Evolutionary conservation across 2,329 filamentous ascomycete species (phyloP), one percentile per base, ranked within the genome.

Genomic region (Talaromyces marneffei): DNA sequence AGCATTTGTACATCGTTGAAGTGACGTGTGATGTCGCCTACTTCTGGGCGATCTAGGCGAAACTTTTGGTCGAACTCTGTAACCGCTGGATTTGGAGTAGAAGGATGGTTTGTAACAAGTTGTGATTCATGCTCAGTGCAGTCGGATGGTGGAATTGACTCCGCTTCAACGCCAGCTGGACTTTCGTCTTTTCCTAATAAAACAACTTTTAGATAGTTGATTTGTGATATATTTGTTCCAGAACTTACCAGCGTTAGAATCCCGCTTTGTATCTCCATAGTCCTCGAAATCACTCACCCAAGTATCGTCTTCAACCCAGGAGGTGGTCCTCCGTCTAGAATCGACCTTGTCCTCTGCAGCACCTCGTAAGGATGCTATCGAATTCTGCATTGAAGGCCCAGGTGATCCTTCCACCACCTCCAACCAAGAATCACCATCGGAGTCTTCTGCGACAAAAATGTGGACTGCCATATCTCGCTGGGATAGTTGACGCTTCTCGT

Each of bases 341-440:
- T 56, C 35, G n/a, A 12, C 8, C 6, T 37, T 25, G 1, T 42
- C 23, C 10, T 56, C 53, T 7, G 4, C 9, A 9, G 5, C 25
- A 31, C 23, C 31, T 2, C 14, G 1, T 23, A 29, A 23, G n/a
- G 54, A 42, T 14, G 25, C 37, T 8, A 23, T 42, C 12, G 54
- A 57, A 33, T 57, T 54, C 27, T 12, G 58, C 27, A 60, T 16
- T 10, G 58, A 25, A 31, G 58, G 58, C 12, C 58, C 58, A 4
- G 58, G 58, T 9, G 58, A 60, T 4, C 58, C 48, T 31, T 60
- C 58, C 14, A 60, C 12, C 8, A 60, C 50, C 35, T 60, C 48
- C 18, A 60, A 31, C 48, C 48, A 60, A 18, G 58, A 60, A 25
- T 60, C 58, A 12, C 46, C 37, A 35, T 55, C 58, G 16, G 58